A percentile compares a stretch with the other conserved stretches of the same genome.
Conservation (phyloP, 228 moss, liverwort and hornwort genomes). For the Sphagnum fallax region DNA sequence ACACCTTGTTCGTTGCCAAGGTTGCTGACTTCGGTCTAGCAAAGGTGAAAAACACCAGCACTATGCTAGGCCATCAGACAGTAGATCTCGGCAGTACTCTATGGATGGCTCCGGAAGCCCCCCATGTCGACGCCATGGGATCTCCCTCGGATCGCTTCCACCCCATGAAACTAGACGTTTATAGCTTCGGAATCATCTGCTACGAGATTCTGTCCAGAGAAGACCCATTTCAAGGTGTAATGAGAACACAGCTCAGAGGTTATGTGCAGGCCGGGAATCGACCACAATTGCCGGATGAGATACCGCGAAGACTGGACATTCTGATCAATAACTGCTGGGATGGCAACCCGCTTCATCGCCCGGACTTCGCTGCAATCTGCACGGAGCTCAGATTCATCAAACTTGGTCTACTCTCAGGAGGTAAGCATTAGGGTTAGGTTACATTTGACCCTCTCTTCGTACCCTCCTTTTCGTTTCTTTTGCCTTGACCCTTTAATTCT, state of each 20-base stretch:
- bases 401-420: constrained; percentile 10
- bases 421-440: background rate
- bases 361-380: constrained; percentile 17
- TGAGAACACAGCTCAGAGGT: background rate
- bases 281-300: background rate
- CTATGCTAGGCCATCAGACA: constrained; percentile 5
- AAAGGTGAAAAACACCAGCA: constrained; percentile 3
- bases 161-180: constrained; percentile 10
- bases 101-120: constrained; percentile 22
- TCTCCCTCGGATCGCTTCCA: constrained; percentile 7
- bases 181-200: background rate
- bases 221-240: background rate
- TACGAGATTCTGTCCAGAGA: constrained; percentile 1
- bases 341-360: constrained; percentile 4
- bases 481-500: no score
- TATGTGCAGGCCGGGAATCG: background rate
- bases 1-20: constrained; percentile 2
- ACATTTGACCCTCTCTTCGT: no score
- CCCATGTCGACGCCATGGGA: background rate
- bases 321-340: constrained; percentile 17
- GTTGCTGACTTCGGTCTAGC: constrained; percentile 20
- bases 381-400: constrained; percentile 23
- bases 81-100: background rate
- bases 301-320: background rate
- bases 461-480: no score